Percentiles rank a stretch among this genome's conserved stretches.
These are phyloP conservation scores for Polytolypa hystricis DNA, from an alignment of 2,329 filamentous ascomycete genomes.

Conservation along the genomic window DNA sequence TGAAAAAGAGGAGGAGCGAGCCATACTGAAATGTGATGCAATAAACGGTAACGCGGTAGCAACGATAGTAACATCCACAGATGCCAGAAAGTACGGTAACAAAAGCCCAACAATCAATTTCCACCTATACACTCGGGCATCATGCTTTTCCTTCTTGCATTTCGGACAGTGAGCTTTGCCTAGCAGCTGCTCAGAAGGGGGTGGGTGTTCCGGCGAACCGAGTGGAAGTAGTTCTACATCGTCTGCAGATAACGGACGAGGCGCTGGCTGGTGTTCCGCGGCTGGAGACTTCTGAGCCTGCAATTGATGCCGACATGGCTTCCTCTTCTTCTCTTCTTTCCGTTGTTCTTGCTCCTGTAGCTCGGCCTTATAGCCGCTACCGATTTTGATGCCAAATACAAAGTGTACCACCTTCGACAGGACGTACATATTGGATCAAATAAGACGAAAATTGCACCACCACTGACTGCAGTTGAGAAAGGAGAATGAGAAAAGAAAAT, in stretches of 20 bases:
- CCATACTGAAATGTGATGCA: conserved; percentile 50
- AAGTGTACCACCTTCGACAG: too few species aligned
- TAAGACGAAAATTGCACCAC: too few species aligned
- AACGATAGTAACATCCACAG: conserved; percentile 54
- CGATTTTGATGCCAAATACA: conserved; percentile 6
- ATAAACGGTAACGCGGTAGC: conserved; percentile 52
- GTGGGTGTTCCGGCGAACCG: not conserved
- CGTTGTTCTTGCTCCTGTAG: not conserved
- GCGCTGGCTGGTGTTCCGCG: too few species aligned
- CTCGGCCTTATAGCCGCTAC: not conserved
- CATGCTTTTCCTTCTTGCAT: conserved; percentile 25
- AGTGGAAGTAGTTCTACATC: too few species aligned
- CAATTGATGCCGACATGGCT: conserved; percentile 11
- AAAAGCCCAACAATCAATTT: conserved; percentile 50
- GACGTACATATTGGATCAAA: conserved; percentile 2
- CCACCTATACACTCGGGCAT: conserved; percentile 40
- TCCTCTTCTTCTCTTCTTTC: conserved; percentile 5
- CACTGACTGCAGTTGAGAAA: too few species aligned
- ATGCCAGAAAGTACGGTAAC: conserved; percentile 50
- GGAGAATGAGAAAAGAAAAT: too few species aligned
- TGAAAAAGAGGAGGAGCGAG: not conserved
- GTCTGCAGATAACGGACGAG: too few species aligned
- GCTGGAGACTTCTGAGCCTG: conserved; percentile 2
- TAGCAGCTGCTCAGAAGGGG: too few species aligned
- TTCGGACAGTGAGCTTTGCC: conserved; percentile 6